Conservation (phyloP, 345 rosid genomes). For the Luvunga scandens region DNA sequence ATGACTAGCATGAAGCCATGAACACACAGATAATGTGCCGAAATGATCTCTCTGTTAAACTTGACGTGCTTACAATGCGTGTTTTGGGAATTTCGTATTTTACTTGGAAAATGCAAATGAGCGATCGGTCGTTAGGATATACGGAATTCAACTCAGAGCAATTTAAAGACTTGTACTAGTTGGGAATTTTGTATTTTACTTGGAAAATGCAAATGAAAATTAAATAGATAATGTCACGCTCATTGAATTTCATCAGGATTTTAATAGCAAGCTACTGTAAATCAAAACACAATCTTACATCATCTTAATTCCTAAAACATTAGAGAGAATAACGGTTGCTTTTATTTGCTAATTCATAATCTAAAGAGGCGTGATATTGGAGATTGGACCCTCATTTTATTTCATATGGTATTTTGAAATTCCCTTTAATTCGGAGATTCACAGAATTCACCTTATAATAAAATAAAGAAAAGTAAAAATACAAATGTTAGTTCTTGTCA, state of each 20-base stretch:
- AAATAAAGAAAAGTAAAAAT: no score
- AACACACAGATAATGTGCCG: constrained; percentile 23
- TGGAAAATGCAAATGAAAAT: neutral
- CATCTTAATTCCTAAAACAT: neutral
- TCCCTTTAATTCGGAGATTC: no score
- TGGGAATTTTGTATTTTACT: neutral
- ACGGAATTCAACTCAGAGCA: neutral
- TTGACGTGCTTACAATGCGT: constrained; percentile 17
- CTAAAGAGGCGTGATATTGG: no score
- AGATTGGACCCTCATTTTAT: no score
- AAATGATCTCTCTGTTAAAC: constrained; percentile 9
- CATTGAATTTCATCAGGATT: neutral
- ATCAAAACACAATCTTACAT: neutral
- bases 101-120: no score
- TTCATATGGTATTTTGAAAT: no score
- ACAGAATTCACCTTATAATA: no score
- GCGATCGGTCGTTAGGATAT: constrained; percentile 16
- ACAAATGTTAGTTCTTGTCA: no score
- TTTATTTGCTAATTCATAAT: no score
- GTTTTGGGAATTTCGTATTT: no score
- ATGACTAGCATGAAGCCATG: constrained; percentile 5
- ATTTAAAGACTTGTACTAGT: neutral
- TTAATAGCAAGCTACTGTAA: neutral
- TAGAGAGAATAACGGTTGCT: no score
- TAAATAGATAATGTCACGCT: neutral